phyloP scores from a whole-genome alignment of 257 asterid genomes.

The Mitragyna speciosa region DNA sequence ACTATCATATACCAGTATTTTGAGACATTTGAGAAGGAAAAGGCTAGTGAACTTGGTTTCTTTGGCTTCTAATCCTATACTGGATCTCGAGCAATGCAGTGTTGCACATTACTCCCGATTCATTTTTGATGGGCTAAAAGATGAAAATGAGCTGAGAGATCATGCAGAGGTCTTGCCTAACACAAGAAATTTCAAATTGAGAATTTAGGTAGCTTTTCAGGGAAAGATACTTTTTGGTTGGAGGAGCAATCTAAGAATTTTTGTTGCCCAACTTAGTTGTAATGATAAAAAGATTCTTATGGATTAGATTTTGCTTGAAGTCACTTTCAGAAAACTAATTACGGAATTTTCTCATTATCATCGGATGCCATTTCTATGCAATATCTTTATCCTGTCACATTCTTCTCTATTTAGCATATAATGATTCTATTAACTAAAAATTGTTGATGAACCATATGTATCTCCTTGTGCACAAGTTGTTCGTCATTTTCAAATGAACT shows the following conservation, averaged over 20 bases:
- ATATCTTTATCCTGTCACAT: background rate
- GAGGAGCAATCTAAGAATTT: conserved; percentile 3
- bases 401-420: background rate
- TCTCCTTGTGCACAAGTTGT: background rate
- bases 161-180: background rate
- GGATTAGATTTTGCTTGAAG: background rate
- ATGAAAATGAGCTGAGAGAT: background rate
- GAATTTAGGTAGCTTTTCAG: background rate
- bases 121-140: background rate
- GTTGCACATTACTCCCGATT: background rate
- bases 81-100: background rate
- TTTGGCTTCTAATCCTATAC: conserved; percentile 58
- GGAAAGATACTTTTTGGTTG: conserved; percentile 1
- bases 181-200: background rate
- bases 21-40: conserved; percentile 91
- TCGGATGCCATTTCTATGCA: background rate
- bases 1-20: conserved; percentile 87
- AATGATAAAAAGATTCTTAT: background rate
- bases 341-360: background rate
- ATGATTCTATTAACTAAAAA: background rate
- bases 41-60: conserved; percentile 86
- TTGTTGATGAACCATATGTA: background rate
- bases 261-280: background rate
- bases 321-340: background rate
- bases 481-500: no score